Evolutionary conservation across 805 yeast genomes (phyloP), one percentile per base, ranked within the genome.

Genomic region (Metschnikowia arizonensis): DNA sequence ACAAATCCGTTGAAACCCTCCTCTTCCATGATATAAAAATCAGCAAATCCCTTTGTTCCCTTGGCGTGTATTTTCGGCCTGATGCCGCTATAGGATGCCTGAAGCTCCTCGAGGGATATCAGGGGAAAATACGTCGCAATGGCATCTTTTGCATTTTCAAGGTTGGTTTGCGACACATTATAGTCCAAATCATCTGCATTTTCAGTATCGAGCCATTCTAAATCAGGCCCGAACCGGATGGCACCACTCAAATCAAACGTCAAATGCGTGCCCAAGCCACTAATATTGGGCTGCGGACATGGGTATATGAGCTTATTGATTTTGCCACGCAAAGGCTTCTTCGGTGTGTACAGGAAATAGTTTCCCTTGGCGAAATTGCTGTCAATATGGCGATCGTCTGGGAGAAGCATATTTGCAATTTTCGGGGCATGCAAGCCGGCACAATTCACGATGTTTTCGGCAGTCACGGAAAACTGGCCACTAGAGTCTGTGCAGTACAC

Each of bases 231-330:
- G 60, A 89, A 89, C 51, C 78, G 76, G 23, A 89, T 65, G 53
- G 82, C 83, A 0, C 95, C 93, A 3, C 85, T 89, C 44, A 89
- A 64, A 56, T 87, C 95, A 25, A 90, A 66, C 0, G 97, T 89
- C 50, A 90, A 65, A 66, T 89, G 97, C 0, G 93, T 86, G 0
- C 97, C 97, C 45, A 90, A 68, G 0, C 95, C 85, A n/a, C 85
- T 74, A 0, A 81, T 77, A 42, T 79, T 76, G 5, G 75, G 75
- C n/a, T 83, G 81, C 1, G 83, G 74, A 45, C 88, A 83, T 1
- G 97, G 97, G 61, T 89, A 89, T 0, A 89, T 68, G 44, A 69
- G 57, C 32, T 59, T 60, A 24, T 66, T 59, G 41, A 65, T 62
- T 34, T 55, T 57, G 2, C 50, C 41, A 4, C 48, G 15, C 5